A percentile compares a stretch with the other conserved stretches of the same genome.
phyloP scores from a whole-genome alignment of 75 land plant species.

The Azolla pinnata region DNA sequence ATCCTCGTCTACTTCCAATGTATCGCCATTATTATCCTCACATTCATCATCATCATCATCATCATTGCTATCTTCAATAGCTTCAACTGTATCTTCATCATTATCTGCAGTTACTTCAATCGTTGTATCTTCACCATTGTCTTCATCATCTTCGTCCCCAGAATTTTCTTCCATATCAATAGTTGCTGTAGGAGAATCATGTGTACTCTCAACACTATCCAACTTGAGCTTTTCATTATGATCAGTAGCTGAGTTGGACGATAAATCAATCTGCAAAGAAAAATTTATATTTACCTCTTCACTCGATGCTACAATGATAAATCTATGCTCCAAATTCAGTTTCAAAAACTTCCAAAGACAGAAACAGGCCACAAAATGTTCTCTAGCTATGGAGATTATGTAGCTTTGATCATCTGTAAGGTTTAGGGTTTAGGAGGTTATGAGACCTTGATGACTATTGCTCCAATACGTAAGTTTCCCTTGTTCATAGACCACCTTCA shows the following conservation, averaged over 20 bases:
- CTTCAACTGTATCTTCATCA: not conserved
- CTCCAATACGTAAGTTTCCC: no score
- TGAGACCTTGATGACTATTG: no score
- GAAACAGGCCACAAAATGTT: no score
- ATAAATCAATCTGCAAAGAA: not conserved
- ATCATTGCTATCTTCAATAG: no score
- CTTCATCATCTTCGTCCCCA: constrained; percentile 9
- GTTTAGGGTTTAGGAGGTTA: not conserved
- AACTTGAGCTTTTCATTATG: not conserved
- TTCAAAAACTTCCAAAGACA: no score
- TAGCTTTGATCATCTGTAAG: not conserved
- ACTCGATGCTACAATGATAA: not conserved
- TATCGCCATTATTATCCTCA: not conserved
- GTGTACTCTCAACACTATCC: not conserved
- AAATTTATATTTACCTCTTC: not conserved
- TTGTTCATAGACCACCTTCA: no score
- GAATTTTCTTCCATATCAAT: constrained; percentile 1
- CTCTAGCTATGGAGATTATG: no score
- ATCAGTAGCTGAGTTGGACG: not conserved
- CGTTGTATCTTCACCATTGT: not conserved
- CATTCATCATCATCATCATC: no score
- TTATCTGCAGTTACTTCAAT: not conserved
- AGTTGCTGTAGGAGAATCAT: constrained; percentile 1
- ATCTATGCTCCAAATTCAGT: no score
- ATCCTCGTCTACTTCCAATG: not conserved